Evolutionary conservation across 495 filamentous ascomycete genomes (phyloP), one percentile per base, ranked within the genome.

Genomic region (Pyrenopolyporus hunteri): DNA sequence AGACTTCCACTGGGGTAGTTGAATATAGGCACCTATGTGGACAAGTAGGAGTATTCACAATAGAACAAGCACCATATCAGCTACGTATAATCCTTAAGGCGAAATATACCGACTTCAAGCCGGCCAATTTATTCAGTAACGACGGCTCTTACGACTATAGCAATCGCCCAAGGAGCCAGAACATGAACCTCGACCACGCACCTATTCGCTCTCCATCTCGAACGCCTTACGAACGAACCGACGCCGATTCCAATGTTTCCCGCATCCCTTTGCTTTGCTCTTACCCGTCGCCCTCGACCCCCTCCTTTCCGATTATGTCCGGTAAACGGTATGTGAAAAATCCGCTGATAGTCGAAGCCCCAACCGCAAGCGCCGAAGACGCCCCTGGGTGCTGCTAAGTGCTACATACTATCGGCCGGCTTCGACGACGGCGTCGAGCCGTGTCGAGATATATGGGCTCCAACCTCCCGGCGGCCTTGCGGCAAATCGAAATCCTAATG

Each of bases 231-330:
- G 51, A 52, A 49, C 58, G 51, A 52, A 52, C 68, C 68, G 54
- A 66, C 59, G 57, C 67, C 66, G 26, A 33, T 57, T 40, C 58
- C 66, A 32, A 47, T 59, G 22, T 36, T n/a, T 28, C 48, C 51
- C 31, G 17, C 60, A 32, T 57, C 53, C 25, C 47, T 43, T 11
- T 59, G 10, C 20, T 17, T 20, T 23, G 26, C 48, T 59, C 60
- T 42, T 48, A 51, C 45, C 61, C 31, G 48, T 49, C 47, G 55
- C 56, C 52, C 29, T 54, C 59, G 17, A 46, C 16, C 46, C 53
- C 55, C 46, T 49, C 55, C 68, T 44, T 57, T 56, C 61, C 65
- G 55, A 68, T 62, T 64, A 66, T 70, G 60, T 63, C 61, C 61
- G 60, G 56, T 50, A 68, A 10, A 50, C 44, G 56, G 28, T 59